A percentile compares a stretch with the other conserved stretches of the same genome.
Conservation (phyloP, 1,284 basidiomycete species). For the Cerioporus squamosus region DNA sequence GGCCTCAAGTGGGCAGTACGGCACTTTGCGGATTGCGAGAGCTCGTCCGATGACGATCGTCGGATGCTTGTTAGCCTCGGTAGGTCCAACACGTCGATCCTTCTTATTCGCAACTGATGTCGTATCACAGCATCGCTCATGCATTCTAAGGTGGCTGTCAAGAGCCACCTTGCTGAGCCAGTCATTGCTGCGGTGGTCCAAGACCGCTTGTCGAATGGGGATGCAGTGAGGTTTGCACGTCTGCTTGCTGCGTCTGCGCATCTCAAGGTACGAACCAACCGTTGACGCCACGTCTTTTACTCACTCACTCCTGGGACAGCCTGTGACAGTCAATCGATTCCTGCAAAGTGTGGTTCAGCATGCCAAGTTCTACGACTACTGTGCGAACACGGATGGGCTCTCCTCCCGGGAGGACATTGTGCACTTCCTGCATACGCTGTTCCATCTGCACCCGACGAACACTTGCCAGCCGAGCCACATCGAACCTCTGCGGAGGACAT, state of each 20-base stretch:
- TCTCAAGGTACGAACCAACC: constrained; percentile 62
- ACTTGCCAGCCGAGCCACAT: constrained; percentile 85
- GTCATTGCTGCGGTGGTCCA: constrained; percentile 71
- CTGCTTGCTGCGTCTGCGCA: constrained; percentile 45
- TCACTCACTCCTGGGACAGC: constrained; percentile 38
- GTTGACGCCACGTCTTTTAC: no score
- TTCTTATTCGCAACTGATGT: neutral
- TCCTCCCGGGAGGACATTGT: constrained; percentile 50
- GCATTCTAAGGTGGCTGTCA: constrained; percentile 37
- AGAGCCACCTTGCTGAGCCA: constrained; percentile 74
- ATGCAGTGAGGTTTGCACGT: constrained; percentile 54
- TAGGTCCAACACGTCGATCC: neutral
- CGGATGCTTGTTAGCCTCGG: neutral
- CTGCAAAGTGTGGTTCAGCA: constrained; percentile 69
- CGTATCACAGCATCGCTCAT: constrained; percentile 4
- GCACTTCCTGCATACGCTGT: constrained; percentile 64
- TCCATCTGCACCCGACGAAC: constrained; percentile 75
- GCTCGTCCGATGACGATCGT: constrained; percentile 24
- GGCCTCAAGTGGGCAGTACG: constrained; percentile 55
- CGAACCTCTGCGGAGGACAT: constrained; percentile 74
- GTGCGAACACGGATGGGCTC: constrained; percentile 24
- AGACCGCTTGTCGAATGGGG: constrained; percentile 51
- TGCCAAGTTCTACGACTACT: constrained; percentile 55
- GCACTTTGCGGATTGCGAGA: constrained; percentile 38
- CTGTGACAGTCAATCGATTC: constrained; percentile 63